Evolutionary conservation across 768 basidiomycete genomes (phyloP), one percentile per base, ranked within the genome.

Genomic region (Termitomyces sp.): DNA sequence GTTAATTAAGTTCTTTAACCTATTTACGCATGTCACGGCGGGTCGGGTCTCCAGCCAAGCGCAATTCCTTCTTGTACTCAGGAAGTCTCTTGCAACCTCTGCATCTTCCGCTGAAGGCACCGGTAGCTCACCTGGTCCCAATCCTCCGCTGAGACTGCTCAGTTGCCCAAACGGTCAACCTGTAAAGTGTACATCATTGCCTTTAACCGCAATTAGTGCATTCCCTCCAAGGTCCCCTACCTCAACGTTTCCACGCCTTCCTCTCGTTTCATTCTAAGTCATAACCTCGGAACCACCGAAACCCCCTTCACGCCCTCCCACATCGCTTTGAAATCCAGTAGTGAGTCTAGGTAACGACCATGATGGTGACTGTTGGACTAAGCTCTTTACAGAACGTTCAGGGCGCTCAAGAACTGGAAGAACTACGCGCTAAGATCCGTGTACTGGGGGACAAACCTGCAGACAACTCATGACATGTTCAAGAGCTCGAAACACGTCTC

Each of bases 381-480:
- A 52, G 3, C 9, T 6, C 6, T 20, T 40, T 24, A 18, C 54
- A 43, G 49, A 48, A 40, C 26, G 46, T 43, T 10, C 60, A 65
- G 57, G 84, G 87, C 60, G 87, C 87, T 56, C 71, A 80, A 53
- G 87, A 89, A 65, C 71, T 85, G 20, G 87, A 95, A 72, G 93
- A 95, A 70, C 76, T 95, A 50, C 84, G 87, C 42, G 88, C 88
- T 30, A 93, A 92, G 70, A 78, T 91, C 30, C 86, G 92, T 24
- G 85, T 95, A 5, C 76, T 97, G 30, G 97, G 98, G 74, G 83
- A 84, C 9, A 89, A 93, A 67, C 88, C 92, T 16, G 81, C 86
- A 1, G 95, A 98, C 53, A 95, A 98, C 67, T 79, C 90, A 0
- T 87, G 91, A 18, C 86, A 86, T 61, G 78, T 98, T 33, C 87